Evolutionary conservation across 257 asterid genomes (phyloP).

Genomic region (Plantago ovata): DNA sequence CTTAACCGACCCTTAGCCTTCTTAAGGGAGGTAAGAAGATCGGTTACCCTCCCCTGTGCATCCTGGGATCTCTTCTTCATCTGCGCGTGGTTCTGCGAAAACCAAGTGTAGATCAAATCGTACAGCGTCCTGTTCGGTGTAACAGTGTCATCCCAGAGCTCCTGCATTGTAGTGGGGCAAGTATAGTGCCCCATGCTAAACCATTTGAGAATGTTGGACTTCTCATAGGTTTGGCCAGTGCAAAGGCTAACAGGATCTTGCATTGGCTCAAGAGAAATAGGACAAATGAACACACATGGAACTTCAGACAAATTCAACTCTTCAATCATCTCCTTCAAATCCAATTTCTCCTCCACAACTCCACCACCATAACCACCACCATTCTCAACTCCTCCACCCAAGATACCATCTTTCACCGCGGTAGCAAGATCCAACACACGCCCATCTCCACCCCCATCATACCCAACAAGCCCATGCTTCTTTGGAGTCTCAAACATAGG

Average conservation of each 20-base stretch:
- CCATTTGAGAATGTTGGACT: constrained; percentile 77
- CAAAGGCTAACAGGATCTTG: constrained; percentile 87
- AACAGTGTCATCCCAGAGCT: constrained; percentile 62
- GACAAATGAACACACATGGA: constrained; percentile 72
- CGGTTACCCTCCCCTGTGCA: constrained; percentile 54
- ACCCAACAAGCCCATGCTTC: constrained; percentile 38
- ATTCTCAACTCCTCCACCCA: constrained; percentile 39
- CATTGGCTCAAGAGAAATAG: constrained; percentile 76
- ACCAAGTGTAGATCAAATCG: constrained; percentile 59
- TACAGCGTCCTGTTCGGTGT: constrained; percentile 61
- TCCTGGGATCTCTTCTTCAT: constrained; percentile 68
- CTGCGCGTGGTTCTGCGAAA: constrained; percentile 56
- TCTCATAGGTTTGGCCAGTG: constrained; percentile 83
- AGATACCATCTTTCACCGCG: constrained; percentile 44
- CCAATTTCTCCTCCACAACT: constrained; percentile 55
- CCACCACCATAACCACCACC: constrained; percentile 28
- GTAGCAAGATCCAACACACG: constrained; percentile 42
- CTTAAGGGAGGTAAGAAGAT: constrained; percentile 49
- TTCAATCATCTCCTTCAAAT: constrained; percentile 68
- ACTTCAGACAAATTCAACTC: constrained; percentile 58
- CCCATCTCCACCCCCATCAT: constrained; percentile 42
- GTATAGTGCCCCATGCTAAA: constrained; percentile 71
- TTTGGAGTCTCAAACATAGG: constrained; percentile 50
- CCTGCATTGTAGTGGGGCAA: constrained; percentile 87
- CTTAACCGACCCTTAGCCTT: constrained; percentile 63